Conservation (phyloP, 1,284 basidiomycete genomes). For the Amylostereum chailletii region DNA sequence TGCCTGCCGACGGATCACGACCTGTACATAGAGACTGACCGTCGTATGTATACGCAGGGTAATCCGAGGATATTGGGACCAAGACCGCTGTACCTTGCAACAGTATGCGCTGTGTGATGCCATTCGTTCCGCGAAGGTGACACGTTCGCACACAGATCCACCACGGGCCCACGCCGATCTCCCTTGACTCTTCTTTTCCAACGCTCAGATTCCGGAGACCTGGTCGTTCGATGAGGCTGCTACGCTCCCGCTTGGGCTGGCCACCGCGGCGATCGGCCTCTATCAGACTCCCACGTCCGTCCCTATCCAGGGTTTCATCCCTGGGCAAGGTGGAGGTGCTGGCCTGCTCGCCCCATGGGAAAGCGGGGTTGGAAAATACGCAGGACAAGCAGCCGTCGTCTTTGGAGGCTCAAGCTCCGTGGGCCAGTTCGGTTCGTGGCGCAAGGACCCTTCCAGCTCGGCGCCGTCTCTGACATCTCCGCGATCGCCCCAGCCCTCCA, state of each 20-base stretch:
- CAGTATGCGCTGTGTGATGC: constrained; percentile 14
- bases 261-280: constrained; percentile 13
- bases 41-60: constrained; percentile 6
- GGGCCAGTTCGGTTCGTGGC: constrained; percentile 20
- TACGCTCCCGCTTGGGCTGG: constrained; percentile 12
- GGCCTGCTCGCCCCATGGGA: constrained; percentile 16
- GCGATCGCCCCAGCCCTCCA: not conserved
- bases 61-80: constrained; percentile 10
- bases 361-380: constrained; percentile 20
- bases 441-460: too few relatives aligned
- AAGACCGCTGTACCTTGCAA: constrained; percentile 14
- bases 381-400: constrained; percentile 22
- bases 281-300: not conserved
- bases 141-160: too few relatives aligned
- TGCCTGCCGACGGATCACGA: too few relatives aligned
- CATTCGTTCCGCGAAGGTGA: constrained; percentile 13
- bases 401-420: constrained; percentile 26
- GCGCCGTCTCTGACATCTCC: too few relatives aligned
- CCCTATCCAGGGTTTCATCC: too few relatives aligned
- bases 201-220: constrained; percentile 11
- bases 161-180: too few relatives aligned
- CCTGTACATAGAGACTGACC: not conserved
- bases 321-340: not conserved
- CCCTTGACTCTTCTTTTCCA: too few relatives aligned
- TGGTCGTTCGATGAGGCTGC: constrained; percentile 15